Evolutionary conservation across 192 early-diverging fungal species (phyloP).

Genomic region (Backusella circina): DNA sequence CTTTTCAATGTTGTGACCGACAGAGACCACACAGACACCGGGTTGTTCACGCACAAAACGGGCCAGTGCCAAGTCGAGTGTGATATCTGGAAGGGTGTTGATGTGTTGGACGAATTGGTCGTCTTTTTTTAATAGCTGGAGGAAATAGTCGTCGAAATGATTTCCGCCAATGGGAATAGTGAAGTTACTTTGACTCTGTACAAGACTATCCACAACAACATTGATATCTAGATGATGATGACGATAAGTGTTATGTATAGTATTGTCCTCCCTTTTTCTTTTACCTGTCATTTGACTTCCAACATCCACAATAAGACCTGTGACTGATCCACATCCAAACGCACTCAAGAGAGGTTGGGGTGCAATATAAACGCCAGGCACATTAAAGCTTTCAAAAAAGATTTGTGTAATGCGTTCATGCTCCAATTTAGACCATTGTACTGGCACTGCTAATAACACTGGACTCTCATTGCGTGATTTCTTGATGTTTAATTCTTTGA

Average conservation of each 20-base stretch:
- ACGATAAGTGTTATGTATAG: neutral
- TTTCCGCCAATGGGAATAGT: slow-evolving; percentile 67
- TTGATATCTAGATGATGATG: slow-evolving; percentile 69
- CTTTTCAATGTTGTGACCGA: slow-evolving; percentile 17
- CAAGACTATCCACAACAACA: slow-evolving; percentile 72
- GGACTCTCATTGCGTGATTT: slow-evolving; percentile 73
- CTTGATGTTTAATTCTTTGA: slow-evolving; percentile 74
- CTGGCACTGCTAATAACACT: slow-evolving; percentile 77
- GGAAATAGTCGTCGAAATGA: slow-evolving; percentile 64
- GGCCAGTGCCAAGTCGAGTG: slow-evolving; percentile 56
- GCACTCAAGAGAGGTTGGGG: slow-evolving; percentile 82
- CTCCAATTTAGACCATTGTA: slow-evolving; percentile 76
- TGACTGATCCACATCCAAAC: slow-evolving; percentile 73
- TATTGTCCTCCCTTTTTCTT: neutral
- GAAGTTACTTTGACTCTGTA: slow-evolving; percentile 56
- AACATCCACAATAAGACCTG: slow-evolving; percentile 88
- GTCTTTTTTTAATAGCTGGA: slow-evolving; percentile 58
- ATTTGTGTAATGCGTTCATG: slow-evolving; percentile 80
- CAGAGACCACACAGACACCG: slow-evolving; percentile 36
- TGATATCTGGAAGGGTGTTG: slow-evolving; percentile 21
- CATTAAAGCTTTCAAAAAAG: slow-evolving; percentile 91
- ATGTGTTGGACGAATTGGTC: slow-evolving; percentile 42
- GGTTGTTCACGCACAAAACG: slow-evolving; percentile 50
- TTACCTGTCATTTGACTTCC: slow-evolving; percentile 80
- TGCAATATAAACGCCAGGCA: slow-evolving; percentile 73